Evolutionary conservation across 371 early-diverging fungal species (phyloP).

Genomic region (Entomophthora muscae): DNA sequence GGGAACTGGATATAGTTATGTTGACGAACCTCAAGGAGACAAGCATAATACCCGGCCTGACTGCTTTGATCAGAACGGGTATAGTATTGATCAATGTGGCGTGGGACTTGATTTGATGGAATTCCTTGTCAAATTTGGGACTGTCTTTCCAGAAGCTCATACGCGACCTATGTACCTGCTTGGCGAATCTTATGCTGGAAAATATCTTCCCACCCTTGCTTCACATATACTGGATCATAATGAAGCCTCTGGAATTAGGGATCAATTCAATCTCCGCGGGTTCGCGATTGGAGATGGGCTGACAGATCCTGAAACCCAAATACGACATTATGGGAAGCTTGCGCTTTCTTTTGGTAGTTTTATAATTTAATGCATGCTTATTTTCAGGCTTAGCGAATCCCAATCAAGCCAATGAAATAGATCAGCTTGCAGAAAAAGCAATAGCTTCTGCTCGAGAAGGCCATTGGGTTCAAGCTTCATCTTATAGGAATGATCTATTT

Average conservation of each 20-base stretch:
- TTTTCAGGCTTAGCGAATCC: constrained; percentile 13
- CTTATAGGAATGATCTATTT: constrained; percentile 25
- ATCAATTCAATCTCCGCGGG: constrained; percentile 39
- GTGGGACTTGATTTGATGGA: constrained; percentile 23
- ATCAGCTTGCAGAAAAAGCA: constrained; percentile 18
- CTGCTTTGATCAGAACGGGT: constrained; percentile 19
- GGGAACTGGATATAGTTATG: constrained; percentile 33
- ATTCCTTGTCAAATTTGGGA: constrained; percentile 27
- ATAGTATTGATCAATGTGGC: constrained; percentile 23
- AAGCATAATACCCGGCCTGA: neutral
- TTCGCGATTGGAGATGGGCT: constrained; percentile 83
- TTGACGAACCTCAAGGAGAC: neutral
- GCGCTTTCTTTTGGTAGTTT: constrained; percentile 4
- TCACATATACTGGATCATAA: constrained; percentile 22
- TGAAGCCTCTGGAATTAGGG: constrained; percentile 6
- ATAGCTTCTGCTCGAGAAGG: constrained; percentile 15
- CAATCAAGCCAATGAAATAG: constrained; percentile 18
- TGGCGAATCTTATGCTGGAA: constrained; percentile 36
- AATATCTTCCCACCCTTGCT: constrained; percentile 32
- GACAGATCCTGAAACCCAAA: constrained; percentile 75
- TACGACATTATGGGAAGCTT: constrained; percentile 45
- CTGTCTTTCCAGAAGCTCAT: constrained; percentile 22
- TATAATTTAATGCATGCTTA: neutral
- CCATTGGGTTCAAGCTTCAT: constrained; percentile 21
- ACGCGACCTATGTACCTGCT: constrained; percentile 21